These are phyloP conservation scores for Sporothrix variecibatus DNA, from an alignment of 2,329 filamentous ascomycete genomes.

Conservation along the genomic window DNA sequence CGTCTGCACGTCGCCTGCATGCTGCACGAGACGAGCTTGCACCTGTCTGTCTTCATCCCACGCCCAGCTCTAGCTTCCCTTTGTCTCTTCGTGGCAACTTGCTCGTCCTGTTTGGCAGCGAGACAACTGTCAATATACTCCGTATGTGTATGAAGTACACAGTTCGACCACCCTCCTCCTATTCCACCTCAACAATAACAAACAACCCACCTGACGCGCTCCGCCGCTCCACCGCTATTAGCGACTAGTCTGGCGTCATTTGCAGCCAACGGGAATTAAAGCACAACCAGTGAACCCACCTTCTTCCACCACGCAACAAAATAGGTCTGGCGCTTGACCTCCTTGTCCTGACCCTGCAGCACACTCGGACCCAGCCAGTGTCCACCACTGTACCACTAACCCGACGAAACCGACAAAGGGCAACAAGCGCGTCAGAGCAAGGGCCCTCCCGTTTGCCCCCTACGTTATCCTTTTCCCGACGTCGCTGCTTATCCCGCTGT, in stretches of 20 bases:
- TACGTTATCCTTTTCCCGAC: not conserved
- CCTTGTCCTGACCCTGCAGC: constrained; percentile 15
- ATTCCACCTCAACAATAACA: constrained; percentile 8
- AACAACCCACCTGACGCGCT: constrained; percentile 7
- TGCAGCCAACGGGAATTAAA: constrained; percentile 5
- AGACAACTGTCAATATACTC: not conserved
- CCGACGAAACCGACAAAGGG: constrained; percentile 1
- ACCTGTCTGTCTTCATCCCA: not conserved
- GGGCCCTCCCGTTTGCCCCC: not conserved
- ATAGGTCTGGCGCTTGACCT: constrained; percentile 6
- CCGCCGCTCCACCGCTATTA: constrained; percentile 5
- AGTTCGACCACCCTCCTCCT: not conserved
- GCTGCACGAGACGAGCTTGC: not conserved
- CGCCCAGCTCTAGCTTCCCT: not conserved
- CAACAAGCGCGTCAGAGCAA: not conserved
- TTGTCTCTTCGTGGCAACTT: not conserved
- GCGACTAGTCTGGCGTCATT: constrained; percentile 19
- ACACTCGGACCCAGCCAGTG: not conserved
- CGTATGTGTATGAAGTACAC: too few relatives aligned
- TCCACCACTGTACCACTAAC: not conserved
- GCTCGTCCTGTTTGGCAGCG: not conserved
- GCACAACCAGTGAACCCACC: not conserved
- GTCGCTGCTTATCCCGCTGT: not conserved
- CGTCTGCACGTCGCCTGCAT: constrained; percentile 8
- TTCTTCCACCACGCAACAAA: not conserved